A percentile compares a stretch with the other conserved stretches of the same genome.
These are phyloP conservation scores for Protomyces inouyei DNA, from an alignment of 1,139 yeast species.

Conservation along the genomic window DNA sequence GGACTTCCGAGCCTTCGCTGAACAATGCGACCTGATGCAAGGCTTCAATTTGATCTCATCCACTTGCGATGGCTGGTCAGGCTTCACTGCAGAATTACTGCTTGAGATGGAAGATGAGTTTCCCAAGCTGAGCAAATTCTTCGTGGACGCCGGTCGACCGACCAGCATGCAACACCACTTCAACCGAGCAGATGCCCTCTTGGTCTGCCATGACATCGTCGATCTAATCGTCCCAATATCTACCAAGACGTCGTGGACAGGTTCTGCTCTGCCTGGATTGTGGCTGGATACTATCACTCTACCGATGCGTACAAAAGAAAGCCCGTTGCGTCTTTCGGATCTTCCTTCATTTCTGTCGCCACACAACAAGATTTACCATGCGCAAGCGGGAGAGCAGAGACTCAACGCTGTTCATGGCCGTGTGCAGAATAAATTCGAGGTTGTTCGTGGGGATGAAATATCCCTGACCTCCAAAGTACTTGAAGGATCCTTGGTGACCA, in stretches of 20 bases:
- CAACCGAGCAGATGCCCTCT: not conserved
- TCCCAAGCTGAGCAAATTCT: slow-evolving; percentile 16
- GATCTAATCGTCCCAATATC: slow-evolving; percentile 8
- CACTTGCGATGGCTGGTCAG: slow-evolving; percentile 79
- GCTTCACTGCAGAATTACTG: slow-evolving; percentile 55
- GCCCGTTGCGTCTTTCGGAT: slow-evolving; percentile 9
- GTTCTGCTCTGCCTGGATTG: slow-evolving; percentile 14
- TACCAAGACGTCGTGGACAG: slow-evolving; percentile 5
- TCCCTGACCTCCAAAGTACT: not conserved
- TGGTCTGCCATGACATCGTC: slow-evolving; percentile 1
- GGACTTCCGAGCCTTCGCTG: slow-evolving; percentile 60
- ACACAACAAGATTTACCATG: not conserved
- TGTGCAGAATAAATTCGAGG: not conserved
- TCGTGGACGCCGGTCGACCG: slow-evolving; percentile 2
- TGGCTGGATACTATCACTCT: slow-evolving; percentile 26
- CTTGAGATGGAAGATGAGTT: slow-evolving; percentile 61
- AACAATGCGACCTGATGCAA: slow-evolving; percentile 65
- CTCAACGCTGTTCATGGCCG: not conserved
- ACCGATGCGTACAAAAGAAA: slow-evolving; percentile 12
- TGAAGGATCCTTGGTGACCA: slow-evolving; percentile 2
- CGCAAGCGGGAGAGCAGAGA: not conserved
- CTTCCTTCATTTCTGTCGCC: slow-evolving; percentile 19
- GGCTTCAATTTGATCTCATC: slow-evolving; percentile 70
- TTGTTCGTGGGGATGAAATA: not conserved
- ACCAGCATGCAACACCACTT: not conserved